Percentiles rank a stretch among this genome's conserved stretches.
Conservation (phyloP, 164 flowering plant genomes). For the Echeveria elegans region DNA sequence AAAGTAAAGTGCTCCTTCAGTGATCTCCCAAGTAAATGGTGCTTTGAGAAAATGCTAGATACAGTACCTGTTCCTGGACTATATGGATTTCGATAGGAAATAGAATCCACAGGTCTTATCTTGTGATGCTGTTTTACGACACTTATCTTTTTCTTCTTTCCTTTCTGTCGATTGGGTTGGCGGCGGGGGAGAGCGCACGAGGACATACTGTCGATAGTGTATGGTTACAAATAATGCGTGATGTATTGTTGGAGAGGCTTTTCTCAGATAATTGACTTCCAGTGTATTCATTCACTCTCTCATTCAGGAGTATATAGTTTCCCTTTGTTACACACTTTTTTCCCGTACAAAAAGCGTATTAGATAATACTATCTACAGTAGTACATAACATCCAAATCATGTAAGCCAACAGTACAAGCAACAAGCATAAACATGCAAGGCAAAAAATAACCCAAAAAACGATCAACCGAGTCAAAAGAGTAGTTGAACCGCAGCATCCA, state of each 20-base stretch:
- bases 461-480: too few species aligned
- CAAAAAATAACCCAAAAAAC: too few species aligned
- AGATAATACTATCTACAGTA: too few species aligned
- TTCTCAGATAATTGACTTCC: background rate
- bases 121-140: too few species aligned
- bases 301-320: background rate
- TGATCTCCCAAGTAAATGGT: background rate
- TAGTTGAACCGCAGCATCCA: background rate
- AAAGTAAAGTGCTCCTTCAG: background rate
- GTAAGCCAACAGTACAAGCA: too few species aligned
- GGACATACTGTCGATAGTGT: too few species aligned
- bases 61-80: background rate
- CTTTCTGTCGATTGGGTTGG: background rate
- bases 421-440: too few species aligned
- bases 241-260: background rate
- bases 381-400: too few species aligned
- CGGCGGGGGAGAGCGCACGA: too few species aligned
- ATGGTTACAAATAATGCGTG: background rate
- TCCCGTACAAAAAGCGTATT: too few species aligned
- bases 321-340: background rate
- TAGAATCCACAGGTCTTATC: constrained; percentile 1
- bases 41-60: background rate
- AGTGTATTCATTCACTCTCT: background rate
- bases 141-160: background rate
- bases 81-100: background rate